phyloP scores from a whole-genome alignment of 257 asterid species.

The Gentiana straminea region DNA sequence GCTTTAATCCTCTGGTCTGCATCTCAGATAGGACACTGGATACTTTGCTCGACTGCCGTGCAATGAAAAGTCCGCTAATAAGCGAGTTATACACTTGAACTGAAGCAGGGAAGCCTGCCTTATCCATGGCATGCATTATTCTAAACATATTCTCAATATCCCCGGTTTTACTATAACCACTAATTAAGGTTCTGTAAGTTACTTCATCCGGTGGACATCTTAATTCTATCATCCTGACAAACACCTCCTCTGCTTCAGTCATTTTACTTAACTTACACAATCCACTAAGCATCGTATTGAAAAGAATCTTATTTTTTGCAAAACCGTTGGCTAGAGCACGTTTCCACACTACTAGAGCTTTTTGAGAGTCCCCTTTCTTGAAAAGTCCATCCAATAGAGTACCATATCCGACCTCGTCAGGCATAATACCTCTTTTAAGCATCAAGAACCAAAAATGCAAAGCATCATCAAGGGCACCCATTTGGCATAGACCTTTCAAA shows the following conservation, averaged over 20 bases:
- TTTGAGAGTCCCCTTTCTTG: constrained; percentile 29
- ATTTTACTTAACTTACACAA: constrained; percentile 67
- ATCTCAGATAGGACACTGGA: constrained; percentile 46
- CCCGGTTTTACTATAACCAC: constrained; percentile 66
- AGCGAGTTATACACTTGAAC: constrained; percentile 74
- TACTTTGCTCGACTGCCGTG: constrained; percentile 32
- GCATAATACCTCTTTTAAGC: constrained; percentile 59
- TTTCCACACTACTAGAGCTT: constrained; percentile 61
- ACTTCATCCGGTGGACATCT: constrained; percentile 67
- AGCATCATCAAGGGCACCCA: constrained; percentile 57
- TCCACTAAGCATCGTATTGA: constrained; percentile 67
- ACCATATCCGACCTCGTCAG: constrained; percentile 61
- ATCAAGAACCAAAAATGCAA: constrained; percentile 61
- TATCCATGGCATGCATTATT: constrained; percentile 47
- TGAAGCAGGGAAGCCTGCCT: constrained; percentile 38
- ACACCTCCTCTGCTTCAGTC: constrained; percentile 56
- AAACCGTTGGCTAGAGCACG: constrained; percentile 60
- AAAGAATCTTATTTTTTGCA: constrained; percentile 37
- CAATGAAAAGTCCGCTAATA: constrained; percentile 59
- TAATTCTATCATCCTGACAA: constrained; percentile 49
- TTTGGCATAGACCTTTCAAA: constrained; percentile 61
- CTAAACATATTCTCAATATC: constrained; percentile 44
- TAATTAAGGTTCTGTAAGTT: constrained; percentile 52
- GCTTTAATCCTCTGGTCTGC: constrained; percentile 33
- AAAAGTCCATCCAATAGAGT: constrained; percentile 62